These are phyloP conservation scores for Ceratocystiopsis brevicomis DNA, from an alignment of 2,329 filamentous ascomycete species.

Conservation along the genomic window DNA sequence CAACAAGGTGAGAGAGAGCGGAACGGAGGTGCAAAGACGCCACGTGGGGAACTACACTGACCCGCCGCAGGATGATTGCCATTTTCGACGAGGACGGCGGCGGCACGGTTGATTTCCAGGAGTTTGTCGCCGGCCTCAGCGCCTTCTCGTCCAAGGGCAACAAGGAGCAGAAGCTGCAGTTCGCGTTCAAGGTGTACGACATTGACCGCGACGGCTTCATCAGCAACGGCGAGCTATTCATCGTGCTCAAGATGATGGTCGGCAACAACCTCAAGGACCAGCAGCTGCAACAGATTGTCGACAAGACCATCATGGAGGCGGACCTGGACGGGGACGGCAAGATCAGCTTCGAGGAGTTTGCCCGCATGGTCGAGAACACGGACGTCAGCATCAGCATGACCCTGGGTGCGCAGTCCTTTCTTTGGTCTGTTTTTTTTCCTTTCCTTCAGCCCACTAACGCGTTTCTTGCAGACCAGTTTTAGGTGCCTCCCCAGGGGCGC, in stretches of 20 bases:
- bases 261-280: conserved; percentile 98
- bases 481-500: no score
- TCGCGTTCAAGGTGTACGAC: conserved; percentile 98
- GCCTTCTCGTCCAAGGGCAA: conserved; percentile 97
- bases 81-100: conserved; percentile 98
- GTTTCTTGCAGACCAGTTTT: not conserved
- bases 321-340: conserved; percentile 90
- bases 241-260: conserved; percentile 99
- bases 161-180: conserved; percentile 94
- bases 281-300: conserved; percentile 96
- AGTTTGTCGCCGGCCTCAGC: conserved; percentile 87
- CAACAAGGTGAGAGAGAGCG: conserved; percentile 51
- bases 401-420: conserved; percentile 26
- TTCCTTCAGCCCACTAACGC: not conserved
- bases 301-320: conserved; percentile 99
- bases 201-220: conserved; percentile 98
- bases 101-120: conserved; percentile 94
- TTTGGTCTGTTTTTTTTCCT: not conserved
- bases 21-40: not conserved
- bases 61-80: conserved; percentile 64
- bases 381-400: conserved; percentile 61
- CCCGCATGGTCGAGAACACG: conserved; percentile 95
- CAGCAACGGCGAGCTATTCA: conserved; percentile 96
- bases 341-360: conserved; percentile 98
- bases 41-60: no score